Base-by-base conservation (phyloP, 495 filamentous ascomycete genomes). In the Apodospora peruviana region DNA sequence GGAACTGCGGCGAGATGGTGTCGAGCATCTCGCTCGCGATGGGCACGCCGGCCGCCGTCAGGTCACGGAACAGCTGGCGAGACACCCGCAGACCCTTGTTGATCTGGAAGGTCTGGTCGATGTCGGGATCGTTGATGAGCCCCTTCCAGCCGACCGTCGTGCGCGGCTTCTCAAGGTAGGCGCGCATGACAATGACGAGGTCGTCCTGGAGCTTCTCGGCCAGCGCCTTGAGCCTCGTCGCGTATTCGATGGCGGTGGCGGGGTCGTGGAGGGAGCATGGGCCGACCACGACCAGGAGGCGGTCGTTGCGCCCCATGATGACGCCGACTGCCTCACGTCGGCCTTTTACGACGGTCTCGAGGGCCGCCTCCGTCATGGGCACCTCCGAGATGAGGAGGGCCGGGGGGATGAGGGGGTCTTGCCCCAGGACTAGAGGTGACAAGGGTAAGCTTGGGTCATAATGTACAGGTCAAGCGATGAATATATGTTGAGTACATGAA, bases 91-190 rank as follows among this genome's bases (percentile, higher is more conserved):
- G 80, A 20, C 93, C 93, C 78, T 98, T 98, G 81, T 98, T 98
- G 78, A 98, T 98, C 76, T 95, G 81, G 85, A 84, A 98, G 66
- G 86, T 89, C 70, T 95, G 84, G 66, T 98, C 89, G 67, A 98
- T 95, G 56, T 98, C 93, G 1, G 93, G 93, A 61, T 98, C 93
- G 70, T 98, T 98, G 76, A 98, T 96, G 57, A 98, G 78, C 22
- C 93, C 93, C 71, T 98, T 98, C 93, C 93, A 98, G 58, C 93
- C 93, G 29, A 98, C 93, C 1, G 93, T 98, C n/a, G 93, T 98
- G 35, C 93, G 85, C 23, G 93, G 93, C 76, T 98, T 98, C 79
- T 98, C 93, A 18, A 98, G 86, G 76, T 98, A 98, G 63, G 93
- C 90, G 51, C 93, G 88, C 93, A 98, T 98, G 64, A 98, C 84